phyloP scores from a whole-genome alignment of 108 stramenopile genomes.

The Schizochytrium sp. region DNA sequence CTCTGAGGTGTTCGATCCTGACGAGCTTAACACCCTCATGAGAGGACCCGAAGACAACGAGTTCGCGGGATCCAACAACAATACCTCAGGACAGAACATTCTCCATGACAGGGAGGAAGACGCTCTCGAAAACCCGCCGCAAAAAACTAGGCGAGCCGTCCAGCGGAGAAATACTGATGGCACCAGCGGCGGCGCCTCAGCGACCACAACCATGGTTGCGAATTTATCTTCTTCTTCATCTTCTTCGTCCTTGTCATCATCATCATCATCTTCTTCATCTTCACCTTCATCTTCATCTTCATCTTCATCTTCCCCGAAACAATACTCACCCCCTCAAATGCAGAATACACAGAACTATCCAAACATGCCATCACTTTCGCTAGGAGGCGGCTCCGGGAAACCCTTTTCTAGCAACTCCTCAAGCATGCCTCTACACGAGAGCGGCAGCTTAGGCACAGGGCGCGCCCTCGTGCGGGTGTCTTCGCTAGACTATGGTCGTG shows the following conservation, averaged over 20 bases:
- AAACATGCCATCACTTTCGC: background rate
- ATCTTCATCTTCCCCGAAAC: background rate
- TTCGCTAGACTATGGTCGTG: background rate
- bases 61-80: background rate
- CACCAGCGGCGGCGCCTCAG: background rate
- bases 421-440: background rate
- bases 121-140: background rate
- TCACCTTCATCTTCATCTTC: background rate
- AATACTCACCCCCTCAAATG: background rate
- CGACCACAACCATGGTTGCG: background rate
- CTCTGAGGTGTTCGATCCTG: constrained; percentile 48
- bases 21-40: constrained; percentile 19
- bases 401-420: background rate
- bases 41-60: background rate
- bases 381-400: background rate
- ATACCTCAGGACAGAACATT: background rate
- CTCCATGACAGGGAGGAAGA: background rate
- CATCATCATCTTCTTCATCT: background rate
- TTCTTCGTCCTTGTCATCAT: background rate
- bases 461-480: background rate
- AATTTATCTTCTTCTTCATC: background rate
- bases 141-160: background rate
- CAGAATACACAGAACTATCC: background rate
- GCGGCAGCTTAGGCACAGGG: background rate
- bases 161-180: background rate